A percentile compares a stretch with the other conserved stretches of the same genome.
phyloP scores from a whole-genome alignment of 2,329 filamentous ascomycete genomes.

The Hortaea sp. region DNA sequence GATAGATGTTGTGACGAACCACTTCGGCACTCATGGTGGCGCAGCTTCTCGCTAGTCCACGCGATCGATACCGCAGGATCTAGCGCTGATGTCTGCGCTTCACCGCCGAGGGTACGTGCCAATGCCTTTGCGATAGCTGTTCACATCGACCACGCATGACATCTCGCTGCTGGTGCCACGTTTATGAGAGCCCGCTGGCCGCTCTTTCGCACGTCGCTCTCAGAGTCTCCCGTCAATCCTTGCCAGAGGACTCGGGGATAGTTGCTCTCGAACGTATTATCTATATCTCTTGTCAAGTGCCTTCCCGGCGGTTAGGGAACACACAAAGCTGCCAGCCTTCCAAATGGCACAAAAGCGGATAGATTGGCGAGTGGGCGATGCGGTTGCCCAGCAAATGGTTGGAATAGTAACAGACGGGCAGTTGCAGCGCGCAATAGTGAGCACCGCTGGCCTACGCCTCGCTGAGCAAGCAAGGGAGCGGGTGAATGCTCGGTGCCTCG shows the following conservation, averaged over 20 bases:
- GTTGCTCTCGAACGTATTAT: neutral
- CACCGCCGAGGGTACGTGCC: constrained; percentile 23
- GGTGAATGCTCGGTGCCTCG: constrained; percentile 1
- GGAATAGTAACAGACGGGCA: constrained; percentile 1
- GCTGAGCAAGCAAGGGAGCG: constrained; percentile 1
- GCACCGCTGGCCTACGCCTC: constrained; percentile 1
- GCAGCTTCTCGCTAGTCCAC: constrained; percentile 4
- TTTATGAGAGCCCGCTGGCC: neutral
- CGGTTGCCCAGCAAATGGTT: constrained; percentile 5
- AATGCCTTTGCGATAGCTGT: constrained; percentile 26
- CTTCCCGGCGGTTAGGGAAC: constrained; percentile 4
- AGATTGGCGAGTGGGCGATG: constrained; percentile 11
- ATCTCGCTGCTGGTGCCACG: constrained; percentile 7
- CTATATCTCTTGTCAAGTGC: neutral
- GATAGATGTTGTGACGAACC: constrained; percentile 10
- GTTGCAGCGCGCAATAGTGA: constrained; percentile 2
- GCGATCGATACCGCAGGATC: neutral
- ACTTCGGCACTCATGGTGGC: constrained; percentile 22
- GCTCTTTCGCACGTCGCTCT: neutral
- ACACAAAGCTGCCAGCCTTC: constrained; percentile 11
- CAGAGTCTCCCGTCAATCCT: neutral
- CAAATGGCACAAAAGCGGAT: constrained; percentile 8
- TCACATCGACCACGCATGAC: constrained; percentile 21
- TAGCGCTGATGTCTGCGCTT: constrained; percentile 12
- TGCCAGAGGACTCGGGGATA: neutral